phyloP scores from a whole-genome alignment of 2,329 filamentous ascomycete species.

The Setomelanomma holmii region DNA sequence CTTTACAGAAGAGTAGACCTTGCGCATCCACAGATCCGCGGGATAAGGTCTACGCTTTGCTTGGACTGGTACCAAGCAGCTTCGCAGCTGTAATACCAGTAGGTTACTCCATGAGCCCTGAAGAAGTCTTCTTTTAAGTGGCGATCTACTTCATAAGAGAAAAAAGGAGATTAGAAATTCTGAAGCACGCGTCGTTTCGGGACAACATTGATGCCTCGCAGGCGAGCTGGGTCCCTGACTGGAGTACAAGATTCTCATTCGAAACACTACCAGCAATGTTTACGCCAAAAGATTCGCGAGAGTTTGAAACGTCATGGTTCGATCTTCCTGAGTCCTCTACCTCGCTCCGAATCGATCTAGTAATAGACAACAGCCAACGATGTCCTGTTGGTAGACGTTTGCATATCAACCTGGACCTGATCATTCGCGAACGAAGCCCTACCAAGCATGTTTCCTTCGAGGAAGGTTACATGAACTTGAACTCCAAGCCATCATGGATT shows the following conservation, averaged over 20 bases:
- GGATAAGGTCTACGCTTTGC: conserved; percentile 22
- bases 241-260: conserved; percentile 6
- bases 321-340: too few species aligned
- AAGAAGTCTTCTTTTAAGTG: conserved; percentile 7
- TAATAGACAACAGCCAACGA: too few species aligned
- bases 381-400: too few species aligned
- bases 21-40: conserved; percentile 12
- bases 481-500: too few species aligned
- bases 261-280: conserved; percentile 4
- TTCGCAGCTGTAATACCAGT: neutral
- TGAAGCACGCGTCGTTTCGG: conserved; percentile 9
- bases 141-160: conserved; percentile 5
- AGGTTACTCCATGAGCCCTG: conserved; percentile 13
- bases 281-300: too few species aligned
- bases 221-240: conserved; percentile 14
- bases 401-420: too few species aligned
- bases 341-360: too few species aligned
- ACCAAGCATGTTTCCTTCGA: too few species aligned
- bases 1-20: conserved; percentile 12
- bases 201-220: too few species aligned
- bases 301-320: too few species aligned
- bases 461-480: too few species aligned
- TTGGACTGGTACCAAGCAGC: conserved; percentile 9
- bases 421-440: too few species aligned
- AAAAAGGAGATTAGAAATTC: neutral